Percentiles rank a stretch among this genome's conserved stretches.
Conservation (phyloP, 176 grass and related monocot genomes). For the Lolium multiflorum region DNA sequence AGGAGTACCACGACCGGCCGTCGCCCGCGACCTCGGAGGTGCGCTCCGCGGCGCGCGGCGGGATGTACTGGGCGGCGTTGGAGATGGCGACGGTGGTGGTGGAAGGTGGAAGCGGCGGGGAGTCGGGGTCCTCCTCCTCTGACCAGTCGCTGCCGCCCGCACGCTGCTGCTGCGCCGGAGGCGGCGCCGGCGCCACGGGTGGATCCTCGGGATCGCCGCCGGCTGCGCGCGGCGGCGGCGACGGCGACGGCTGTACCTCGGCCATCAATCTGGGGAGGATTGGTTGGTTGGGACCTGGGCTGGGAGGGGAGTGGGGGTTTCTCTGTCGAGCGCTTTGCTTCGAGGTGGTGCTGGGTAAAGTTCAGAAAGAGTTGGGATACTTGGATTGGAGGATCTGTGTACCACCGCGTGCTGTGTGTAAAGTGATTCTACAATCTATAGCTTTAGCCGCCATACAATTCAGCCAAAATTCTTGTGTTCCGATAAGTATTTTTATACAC, state of each 20-base stretch:
- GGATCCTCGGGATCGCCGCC: background rate
- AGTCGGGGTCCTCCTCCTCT: slow-evolving; percentile 13
- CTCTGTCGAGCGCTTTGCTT: slow-evolving; percentile 29
- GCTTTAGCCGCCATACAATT: too few species aligned
- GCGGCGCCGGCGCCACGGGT: background rate
- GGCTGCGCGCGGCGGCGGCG: slow-evolving; percentile 21
- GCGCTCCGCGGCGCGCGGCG: background rate
- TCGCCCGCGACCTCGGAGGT: background rate
- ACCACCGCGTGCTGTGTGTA: background rate
- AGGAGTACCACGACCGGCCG: slow-evolving; percentile 40
- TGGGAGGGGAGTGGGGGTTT: slow-evolving; percentile 5
- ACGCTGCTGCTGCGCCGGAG: background rate
- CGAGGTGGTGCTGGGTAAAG: background rate
- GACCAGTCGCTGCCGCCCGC: background rate
- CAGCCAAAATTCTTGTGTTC: too few species aligned
- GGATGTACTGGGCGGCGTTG: slow-evolving; percentile 46
- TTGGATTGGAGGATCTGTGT: slow-evolving; percentile 7
- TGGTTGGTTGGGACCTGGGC: background rate
- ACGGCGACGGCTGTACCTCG: slow-evolving; percentile 41
- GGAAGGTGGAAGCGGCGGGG: background rate
- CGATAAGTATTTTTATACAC: too few species aligned
- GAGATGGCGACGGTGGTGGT: slow-evolving; percentile 22
- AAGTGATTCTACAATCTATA: background rate
- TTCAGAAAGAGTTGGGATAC: background rate
- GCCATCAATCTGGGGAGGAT: slow-evolving; percentile 24